phyloP scores from a whole-genome alignment of 2,329 filamentous ascomycete genomes.

The Botryosphaeria dothidea region DNA sequence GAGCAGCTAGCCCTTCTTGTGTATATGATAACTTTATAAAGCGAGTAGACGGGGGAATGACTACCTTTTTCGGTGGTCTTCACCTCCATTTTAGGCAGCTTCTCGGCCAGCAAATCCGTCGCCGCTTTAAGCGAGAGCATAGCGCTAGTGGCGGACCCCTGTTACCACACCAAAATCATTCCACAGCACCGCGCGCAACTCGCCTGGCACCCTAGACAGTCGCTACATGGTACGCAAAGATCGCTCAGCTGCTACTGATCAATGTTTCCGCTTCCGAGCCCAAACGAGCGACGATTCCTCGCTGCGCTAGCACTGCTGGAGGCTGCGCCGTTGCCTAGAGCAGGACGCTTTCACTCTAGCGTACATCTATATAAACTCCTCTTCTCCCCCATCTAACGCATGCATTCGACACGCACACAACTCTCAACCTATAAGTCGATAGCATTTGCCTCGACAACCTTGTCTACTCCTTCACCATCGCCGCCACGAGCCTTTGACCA shows the following conservation, averaged over 20 bases:
- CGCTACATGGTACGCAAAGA: neutral
- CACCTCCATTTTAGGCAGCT: neutral
- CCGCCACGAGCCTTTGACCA: neutral
- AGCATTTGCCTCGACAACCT: neutral
- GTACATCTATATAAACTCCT: neutral
- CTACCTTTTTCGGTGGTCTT: neutral
- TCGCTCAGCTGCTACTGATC: neutral
- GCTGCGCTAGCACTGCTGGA: neutral
- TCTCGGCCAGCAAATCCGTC: neutral
- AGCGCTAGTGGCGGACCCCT: neutral
- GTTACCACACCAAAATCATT: neutral
- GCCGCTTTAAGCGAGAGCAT: neutral
- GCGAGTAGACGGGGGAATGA: neutral
- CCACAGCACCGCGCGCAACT: neutral
- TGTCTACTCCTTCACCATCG: neutral
- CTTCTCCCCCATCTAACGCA: neutral
- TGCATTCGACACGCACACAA: neutral
- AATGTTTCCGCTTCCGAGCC: neutral
- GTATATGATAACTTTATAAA: too few species aligned
- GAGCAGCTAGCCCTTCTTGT: too few species aligned
- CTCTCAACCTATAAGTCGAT: neutral
- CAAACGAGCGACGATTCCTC: neutral
- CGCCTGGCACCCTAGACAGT: neutral
- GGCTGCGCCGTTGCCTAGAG: neutral
- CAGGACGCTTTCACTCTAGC: neutral